Conservation (phyloP, 768 basidiomycete species). For the Gymnopilus junonius region DNA sequence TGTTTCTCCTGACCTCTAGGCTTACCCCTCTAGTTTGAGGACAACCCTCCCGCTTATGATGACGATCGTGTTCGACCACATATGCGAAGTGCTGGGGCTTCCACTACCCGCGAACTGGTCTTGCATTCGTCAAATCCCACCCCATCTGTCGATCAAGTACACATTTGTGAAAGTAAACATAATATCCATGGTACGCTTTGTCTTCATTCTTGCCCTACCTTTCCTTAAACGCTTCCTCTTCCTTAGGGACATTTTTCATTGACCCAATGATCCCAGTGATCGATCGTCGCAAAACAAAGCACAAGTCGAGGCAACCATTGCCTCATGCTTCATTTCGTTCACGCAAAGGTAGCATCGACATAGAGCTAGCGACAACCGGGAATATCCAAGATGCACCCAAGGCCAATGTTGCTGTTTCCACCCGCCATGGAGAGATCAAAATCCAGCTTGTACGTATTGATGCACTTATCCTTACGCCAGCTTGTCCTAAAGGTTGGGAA, state of each 20-base stretch:
- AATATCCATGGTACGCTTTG: constrained; percentile 35
- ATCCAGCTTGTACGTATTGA: constrained; percentile 40
- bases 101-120: neutral
- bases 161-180: constrained; percentile 32
- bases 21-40: neutral
- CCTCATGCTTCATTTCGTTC: constrained; percentile 48
- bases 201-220: neutral
- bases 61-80: neutral
- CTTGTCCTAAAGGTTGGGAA: neutral
- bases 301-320: constrained; percentile 30
- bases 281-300: constrained; percentile 25
- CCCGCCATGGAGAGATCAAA: constrained; percentile 40
- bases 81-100: neutral
- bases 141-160: constrained; percentile 36
- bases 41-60: constrained; percentile 31
- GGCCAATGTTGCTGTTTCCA: constrained; percentile 41
- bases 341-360: constrained; percentile 40
- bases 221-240: neutral
- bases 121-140: constrained; percentile 10
- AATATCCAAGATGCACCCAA: constrained; percentile 31
- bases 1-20: neutral
- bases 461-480: neutral
- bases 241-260: constrained; percentile 45
- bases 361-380: constrained; percentile 44
- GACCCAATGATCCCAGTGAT: constrained; percentile 39